These are phyloP conservation scores for Fusarium nematophilum DNA, from an alignment of 2,329 filamentous ascomycete genomes.

Conservation along the genomic window DNA sequence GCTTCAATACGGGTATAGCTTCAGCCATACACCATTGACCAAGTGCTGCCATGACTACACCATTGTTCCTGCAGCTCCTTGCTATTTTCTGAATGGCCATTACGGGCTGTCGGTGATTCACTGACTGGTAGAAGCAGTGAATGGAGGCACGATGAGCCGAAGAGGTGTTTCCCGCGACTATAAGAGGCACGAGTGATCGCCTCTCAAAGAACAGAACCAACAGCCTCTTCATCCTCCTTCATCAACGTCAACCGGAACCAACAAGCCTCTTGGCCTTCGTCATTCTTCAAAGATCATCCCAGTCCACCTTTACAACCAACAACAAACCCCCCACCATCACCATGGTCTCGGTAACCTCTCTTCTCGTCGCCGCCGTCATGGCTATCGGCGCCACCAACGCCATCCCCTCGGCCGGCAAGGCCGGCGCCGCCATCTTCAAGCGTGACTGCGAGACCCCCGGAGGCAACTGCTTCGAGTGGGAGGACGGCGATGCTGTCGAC, in stretches of 20 bases:
- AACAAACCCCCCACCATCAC: neutral
- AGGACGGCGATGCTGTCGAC: neutral
- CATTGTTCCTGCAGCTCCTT: neutral
- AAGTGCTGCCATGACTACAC: too few relatives aligned
- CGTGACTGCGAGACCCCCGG: neutral
- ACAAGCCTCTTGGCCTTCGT: neutral
- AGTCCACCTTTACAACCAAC: too few relatives aligned
- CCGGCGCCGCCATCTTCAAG: neutral
- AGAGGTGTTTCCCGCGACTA: neutral
- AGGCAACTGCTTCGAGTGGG: neutral
- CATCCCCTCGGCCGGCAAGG: neutral
- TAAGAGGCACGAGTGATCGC: neutral
- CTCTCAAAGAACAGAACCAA: too few relatives aligned
- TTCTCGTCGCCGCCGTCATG: neutral
- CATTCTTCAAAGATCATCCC: neutral
- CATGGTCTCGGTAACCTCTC: neutral
- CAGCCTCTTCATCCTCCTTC: too few relatives aligned
- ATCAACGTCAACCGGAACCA: neutral
- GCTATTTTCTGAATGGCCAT: neutral
- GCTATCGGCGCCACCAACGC: constrained; percentile 2
- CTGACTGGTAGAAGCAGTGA: neutral
- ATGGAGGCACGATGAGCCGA: neutral
- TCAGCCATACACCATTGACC: too few relatives aligned
- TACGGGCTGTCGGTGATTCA: too few relatives aligned
- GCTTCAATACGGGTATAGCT: too few relatives aligned